Evolutionary conservation across 2,329 filamentous ascomycete species (phyloP).

Genomic region (Diaporthe nobilis): DNA sequence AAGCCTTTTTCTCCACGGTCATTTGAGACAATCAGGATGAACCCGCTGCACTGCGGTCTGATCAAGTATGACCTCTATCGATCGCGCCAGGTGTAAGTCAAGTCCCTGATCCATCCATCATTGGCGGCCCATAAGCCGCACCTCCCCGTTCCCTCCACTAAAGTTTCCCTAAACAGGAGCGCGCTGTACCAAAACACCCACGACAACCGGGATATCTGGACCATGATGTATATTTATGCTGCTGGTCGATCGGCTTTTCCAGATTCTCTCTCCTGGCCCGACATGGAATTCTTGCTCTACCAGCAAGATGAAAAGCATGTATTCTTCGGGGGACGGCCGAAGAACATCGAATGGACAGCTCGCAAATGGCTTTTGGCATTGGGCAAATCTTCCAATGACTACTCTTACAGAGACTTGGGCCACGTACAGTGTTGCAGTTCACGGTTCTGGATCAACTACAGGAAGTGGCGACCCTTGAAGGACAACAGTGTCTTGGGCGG

Average conservation of each 20-base stretch:
- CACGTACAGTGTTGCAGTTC: background rate
- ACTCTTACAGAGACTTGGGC: conserved; percentile 10
- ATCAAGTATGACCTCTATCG: conserved; percentile 13
- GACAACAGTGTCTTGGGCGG: conserved; percentile 14
- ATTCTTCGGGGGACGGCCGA: conserved; percentile 9
- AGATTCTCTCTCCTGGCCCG: conserved; percentile 7
- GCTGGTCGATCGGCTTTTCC: conserved; percentile 21
- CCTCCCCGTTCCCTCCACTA: background rate
- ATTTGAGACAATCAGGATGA: background rate
- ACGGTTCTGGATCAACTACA: background rate
- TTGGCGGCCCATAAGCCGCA: no score
- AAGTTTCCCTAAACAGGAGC: background rate
- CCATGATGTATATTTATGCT: conserved; percentile 23
- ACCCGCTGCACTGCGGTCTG: conserved; percentile 1
- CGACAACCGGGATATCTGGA: conserved; percentile 12
- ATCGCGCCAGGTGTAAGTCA: conserved; percentile 8
- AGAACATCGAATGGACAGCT: conserved; percentile 5
- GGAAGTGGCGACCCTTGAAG: conserved; percentile 20
- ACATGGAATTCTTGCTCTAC: conserved; percentile 16
- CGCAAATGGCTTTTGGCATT: conserved; percentile 21
- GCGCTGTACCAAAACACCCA: background rate
- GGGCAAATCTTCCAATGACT: background rate
- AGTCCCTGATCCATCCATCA: background rate
- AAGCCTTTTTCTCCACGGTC: background rate
- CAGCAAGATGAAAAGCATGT: conserved; percentile 6